phyloP scores from a whole-genome alignment of 2,329 filamentous ascomycete species.

The Penicillium sp. region DNA sequence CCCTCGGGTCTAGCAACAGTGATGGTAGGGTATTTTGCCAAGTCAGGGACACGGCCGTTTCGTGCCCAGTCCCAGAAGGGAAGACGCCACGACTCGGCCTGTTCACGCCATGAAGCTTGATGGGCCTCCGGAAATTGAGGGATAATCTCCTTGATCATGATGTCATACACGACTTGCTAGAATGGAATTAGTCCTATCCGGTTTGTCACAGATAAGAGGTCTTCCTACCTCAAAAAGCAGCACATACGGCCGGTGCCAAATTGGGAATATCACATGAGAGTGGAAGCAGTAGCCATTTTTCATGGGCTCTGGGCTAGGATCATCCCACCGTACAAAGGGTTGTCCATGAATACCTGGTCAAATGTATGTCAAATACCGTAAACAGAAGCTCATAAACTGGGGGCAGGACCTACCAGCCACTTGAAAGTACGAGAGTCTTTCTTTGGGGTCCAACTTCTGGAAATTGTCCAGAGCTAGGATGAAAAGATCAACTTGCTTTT shows the following conservation, averaged over 20 bases:
- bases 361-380: not conserved
- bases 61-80: constrained; percentile 52
- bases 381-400: not conserved
- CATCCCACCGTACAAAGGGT: constrained; percentile 14
- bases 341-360: constrained; percentile 10
- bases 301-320: constrained; percentile 6
- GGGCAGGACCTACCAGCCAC: constrained; percentile 1
- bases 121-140: constrained; percentile 44
- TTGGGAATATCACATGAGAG: constrained; percentile 69
- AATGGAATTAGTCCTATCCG: not conserved
- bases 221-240: constrained; percentile 53
- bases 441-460: constrained; percentile 9
- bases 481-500: constrained; percentile 19
- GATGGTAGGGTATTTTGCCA: constrained; percentile 22
- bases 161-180: constrained; percentile 41
- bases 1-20: constrained; percentile 40
- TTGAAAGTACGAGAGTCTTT: constrained; percentile 14
- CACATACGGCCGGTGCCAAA: constrained; percentile 82
- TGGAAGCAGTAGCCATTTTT: constrained; percentile 73
- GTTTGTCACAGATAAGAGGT: not conserved
- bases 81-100: constrained; percentile 45
- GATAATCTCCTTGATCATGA: constrained; percentile 36
- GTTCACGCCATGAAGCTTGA: constrained; percentile 47
- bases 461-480: constrained; percentile 13
- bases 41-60: constrained; percentile 26